phyloP scores from a whole-genome alignment of 192 early-diverging fungal species.

The Dissophora ornata region DNA sequence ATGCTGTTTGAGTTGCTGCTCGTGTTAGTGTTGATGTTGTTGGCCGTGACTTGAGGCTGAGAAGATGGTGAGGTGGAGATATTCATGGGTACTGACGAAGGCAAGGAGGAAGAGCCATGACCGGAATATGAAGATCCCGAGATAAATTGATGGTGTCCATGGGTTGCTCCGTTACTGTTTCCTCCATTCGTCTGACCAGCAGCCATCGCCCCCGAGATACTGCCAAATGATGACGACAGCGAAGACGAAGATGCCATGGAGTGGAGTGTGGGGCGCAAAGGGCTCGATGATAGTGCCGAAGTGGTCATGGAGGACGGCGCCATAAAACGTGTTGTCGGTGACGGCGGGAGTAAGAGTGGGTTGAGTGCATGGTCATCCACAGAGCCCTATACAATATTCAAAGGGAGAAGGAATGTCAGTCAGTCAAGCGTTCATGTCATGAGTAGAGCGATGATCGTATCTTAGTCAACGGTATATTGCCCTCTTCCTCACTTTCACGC shows the following conservation, averaged over 20 bases:
- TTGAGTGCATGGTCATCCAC: slow-evolving; percentile 45
- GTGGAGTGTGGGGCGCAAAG: slow-evolving; percentile 38
- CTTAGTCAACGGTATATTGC: background rate
- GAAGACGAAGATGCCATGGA: slow-evolving; percentile 49
- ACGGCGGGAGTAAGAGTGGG: slow-evolving; percentile 45
- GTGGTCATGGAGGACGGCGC: slow-evolving; percentile 34
- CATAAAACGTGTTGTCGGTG: slow-evolving; percentile 46
- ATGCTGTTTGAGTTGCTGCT: slow-evolving; percentile 8
- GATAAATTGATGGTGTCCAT: slow-evolving; percentile 1
- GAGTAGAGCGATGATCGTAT: background rate
- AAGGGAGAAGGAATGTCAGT: background rate
- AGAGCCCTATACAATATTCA: slow-evolving; percentile 16
- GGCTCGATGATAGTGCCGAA: slow-evolving; percentile 40
- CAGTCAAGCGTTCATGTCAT: slow-evolving; percentile 5
- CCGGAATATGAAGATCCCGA: background rate
- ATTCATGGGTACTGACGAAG: slow-evolving; percentile 20
- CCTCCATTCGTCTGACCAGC: slow-evolving; percentile 13
- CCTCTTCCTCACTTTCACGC: background rate
- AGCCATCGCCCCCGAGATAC: slow-evolving; percentile 23
- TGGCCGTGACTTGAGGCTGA: slow-evolving; percentile 26
- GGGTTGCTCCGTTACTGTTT: slow-evolving; percentile 18
- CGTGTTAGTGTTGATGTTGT: slow-evolving; percentile 1
- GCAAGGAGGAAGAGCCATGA: slow-evolving; percentile 10
- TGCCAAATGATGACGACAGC: slow-evolving; percentile 44
- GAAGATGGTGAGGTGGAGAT: slow-evolving; percentile 30